A percentile compares a stretch with the other conserved stretches of the same genome.
Evolutionary conservation across 495 filamentous ascomycete species (phyloP).

Genomic region (Talaromyces ruber): DNA sequence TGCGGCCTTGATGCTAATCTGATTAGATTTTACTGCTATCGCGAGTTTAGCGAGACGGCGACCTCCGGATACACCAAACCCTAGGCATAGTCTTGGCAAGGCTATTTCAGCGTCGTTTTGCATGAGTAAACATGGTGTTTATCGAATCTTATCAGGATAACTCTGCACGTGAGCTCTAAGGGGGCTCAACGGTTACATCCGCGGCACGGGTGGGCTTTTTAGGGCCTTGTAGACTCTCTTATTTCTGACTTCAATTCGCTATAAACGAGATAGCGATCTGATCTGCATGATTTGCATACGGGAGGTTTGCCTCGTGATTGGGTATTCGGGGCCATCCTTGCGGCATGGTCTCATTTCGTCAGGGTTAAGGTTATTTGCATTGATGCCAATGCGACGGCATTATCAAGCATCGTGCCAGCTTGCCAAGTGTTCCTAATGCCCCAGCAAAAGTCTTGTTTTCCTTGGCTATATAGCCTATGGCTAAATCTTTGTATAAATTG

Average conservation of each 20-base stretch:
- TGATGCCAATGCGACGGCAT: not conserved
- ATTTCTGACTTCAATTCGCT: not conserved
- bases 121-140: not conserved
- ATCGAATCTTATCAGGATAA: not conserved
- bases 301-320: not conserved
- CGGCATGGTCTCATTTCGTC: not conserved
- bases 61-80: not conserved
- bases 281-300: not conserved
- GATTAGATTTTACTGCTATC: not conserved
- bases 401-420: not conserved
- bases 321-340: not conserved
- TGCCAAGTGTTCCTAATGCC: not conserved
- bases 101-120: not conserved
- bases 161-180: not conserved
- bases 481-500: not conserved
- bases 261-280: not conserved
- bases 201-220: not conserved
- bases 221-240: not conserved
- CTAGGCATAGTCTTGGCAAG: not conserved
- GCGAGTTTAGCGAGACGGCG: not conserved
- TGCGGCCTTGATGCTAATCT: not conserved
- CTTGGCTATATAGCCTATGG: not conserved
- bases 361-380: not conserved
- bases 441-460: not conserved
- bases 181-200: slow-evolving; percentile 2